Conservation (phyloP, 2,329 filamentous ascomycete species). For the Trichoderma sp. region DNA sequence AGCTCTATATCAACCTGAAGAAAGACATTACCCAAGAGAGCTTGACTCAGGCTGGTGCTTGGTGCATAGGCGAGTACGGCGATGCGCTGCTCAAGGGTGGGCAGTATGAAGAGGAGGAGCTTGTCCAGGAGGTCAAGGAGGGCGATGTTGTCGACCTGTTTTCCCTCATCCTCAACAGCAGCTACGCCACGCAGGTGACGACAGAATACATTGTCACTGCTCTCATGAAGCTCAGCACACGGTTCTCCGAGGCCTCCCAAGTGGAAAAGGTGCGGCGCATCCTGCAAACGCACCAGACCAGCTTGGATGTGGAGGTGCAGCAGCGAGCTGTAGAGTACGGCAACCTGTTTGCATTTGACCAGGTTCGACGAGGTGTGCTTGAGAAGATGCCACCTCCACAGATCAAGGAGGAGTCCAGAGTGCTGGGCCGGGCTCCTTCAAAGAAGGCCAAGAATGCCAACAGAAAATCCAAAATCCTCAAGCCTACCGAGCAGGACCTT, state of each 20-base stretch:
- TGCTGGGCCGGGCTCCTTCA: constrained; percentile 74
- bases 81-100: constrained; percentile 87
- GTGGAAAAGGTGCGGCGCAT: constrained; percentile 81
- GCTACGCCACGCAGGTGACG: constrained; percentile 85
- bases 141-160: constrained; percentile 93
- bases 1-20: constrained; percentile 85
- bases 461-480: constrained; percentile 73
- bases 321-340: constrained; percentile 94
- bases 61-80: constrained; percentile 97
- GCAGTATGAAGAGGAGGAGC: constrained; percentile 90
- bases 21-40: constrained; percentile 98
- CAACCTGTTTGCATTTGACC: constrained; percentile 89
- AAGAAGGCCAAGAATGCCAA: constrained; percentile 70
- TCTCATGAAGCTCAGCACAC: constrained; percentile 90
- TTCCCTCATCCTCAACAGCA: constrained; percentile 87
- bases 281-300: constrained; percentile 75
- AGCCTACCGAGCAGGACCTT: constrained; percentile 88
- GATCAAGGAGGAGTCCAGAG: constrained; percentile 91
- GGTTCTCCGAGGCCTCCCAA: constrained; percentile 80
- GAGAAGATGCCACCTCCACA: constrained; percentile 98
- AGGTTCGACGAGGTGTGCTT: constrained; percentile 83
- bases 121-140: constrained; percentile 79
- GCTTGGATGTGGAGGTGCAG: constrained; percentile 92
- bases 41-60: constrained; percentile 86
- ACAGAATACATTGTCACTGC: constrained; percentile 96